phyloP scores from a whole-genome alignment of 371 early-diverging fungal genomes.

The Thermomucor indicae-seudaticae region DNA sequence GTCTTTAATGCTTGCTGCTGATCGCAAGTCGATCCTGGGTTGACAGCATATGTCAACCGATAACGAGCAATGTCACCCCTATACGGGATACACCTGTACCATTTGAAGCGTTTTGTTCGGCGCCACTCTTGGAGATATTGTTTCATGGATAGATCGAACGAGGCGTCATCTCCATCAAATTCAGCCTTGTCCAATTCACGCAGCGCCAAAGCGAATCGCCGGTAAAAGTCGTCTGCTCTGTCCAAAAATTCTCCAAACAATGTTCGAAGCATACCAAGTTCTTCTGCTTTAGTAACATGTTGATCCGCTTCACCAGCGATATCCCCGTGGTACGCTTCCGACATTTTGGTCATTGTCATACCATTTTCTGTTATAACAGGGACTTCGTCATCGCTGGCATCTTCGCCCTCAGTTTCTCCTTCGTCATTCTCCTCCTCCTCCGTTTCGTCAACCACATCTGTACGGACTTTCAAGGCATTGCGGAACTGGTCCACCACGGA shows the following conservation, averaged over 20 bases:
- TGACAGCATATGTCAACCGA: slow-evolving; percentile 40
- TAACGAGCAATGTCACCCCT: slow-evolving; percentile 63
- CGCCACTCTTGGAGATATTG: slow-evolving; percentile 27
- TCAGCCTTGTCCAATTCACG: slow-evolving; percentile 21
- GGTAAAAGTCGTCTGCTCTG: slow-evolving; percentile 44
- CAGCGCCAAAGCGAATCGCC: slow-evolving; percentile 26
- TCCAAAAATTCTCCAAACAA: slow-evolving; percentile 30
- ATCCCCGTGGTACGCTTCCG: slow-evolving; percentile 4
- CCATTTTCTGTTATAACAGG: slow-evolving; percentile 5
- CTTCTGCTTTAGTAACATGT: slow-evolving; percentile 10
- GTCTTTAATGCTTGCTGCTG: slow-evolving; percentile 23
- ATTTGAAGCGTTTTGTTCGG: slow-evolving; percentile 33
- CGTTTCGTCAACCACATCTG: neutral
- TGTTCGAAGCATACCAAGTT: neutral
- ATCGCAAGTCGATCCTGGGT: neutral
- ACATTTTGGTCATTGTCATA: slow-evolving; percentile 11
- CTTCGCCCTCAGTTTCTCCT: slow-evolving; percentile 16
- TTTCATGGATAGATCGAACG: slow-evolving; percentile 10
- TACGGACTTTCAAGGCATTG: slow-evolving; percentile 31
- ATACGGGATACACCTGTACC: slow-evolving; percentile 51
- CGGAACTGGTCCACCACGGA: slow-evolving; percentile 59
- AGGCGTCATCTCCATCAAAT: neutral
- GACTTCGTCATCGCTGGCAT: slow-evolving; percentile 4
- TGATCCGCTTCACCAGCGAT: slow-evolving; percentile 6
- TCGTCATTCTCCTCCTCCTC: slow-evolving; percentile 1